Evolutionary conservation across 768 basidiomycete genomes (phyloP), one percentile per base, ranked within the genome.

Genomic region (Rubroboletus pulcherrimus): DNA sequence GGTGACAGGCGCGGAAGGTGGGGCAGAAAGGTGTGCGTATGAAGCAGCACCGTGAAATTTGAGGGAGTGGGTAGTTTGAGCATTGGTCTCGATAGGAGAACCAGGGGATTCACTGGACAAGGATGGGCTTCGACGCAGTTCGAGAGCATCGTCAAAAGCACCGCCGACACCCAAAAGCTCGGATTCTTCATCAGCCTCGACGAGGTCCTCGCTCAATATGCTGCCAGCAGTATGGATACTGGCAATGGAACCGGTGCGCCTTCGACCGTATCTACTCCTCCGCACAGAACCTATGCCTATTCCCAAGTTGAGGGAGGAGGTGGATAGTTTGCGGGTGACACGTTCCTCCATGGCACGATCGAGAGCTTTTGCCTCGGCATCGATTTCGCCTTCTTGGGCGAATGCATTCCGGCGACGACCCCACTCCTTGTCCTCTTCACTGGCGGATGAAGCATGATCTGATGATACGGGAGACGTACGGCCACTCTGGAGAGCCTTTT

Each of bases 271-370:
- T 48, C 82, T 84, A 59, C 68, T 82, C 63, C 82, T 77, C 85
- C 86, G 86, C 0, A 81, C 82, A 15, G 77, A 61, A 38, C 84
- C 85, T 83, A 87, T 84, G 39, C 85, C 84, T n/a, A 82, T 65
- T 24, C 83, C 84, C 5, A 82, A 87, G 10, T 75, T 75, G 31
- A 85, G 61, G 42, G 87, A 89, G 21, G 88, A 89, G 11, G 70
- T 71, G 17, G 90, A 90, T 0, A 81, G 76, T 65, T 85, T 89
- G 64, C 90, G 86, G 42, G 88, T 74, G 49, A 87, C 76, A 55
- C 91, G 87, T 57, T 89, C 83, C 65, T 92, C 89, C 91, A 93
- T 93, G 39, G 89, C 91, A 66, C 85, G 88, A 73, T 93, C 91
- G 37, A 93, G 81, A 15, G 84, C 87, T 47, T 76, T 81, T n/a